phyloP scores from a whole-genome alignment of 176 grass and related monocot genomes.

The Elymus sibiricus region DNA sequence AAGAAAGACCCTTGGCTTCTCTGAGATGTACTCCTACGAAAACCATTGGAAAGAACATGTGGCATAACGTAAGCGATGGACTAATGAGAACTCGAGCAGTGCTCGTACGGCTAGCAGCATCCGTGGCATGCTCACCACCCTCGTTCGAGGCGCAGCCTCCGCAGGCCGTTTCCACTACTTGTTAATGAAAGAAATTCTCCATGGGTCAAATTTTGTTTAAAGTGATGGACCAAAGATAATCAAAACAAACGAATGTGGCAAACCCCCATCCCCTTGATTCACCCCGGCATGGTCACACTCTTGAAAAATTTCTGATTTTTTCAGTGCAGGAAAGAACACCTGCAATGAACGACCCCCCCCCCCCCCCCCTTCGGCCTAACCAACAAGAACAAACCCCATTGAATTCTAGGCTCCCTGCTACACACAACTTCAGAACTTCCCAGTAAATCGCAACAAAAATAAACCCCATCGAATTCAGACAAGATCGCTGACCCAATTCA shows the following conservation, averaged over 20 bases:
- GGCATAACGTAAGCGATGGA: background rate
- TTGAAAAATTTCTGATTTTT: background rate
- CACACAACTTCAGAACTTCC: background rate
- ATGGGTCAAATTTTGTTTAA: background rate
- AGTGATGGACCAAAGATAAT: background rate
- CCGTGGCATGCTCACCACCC: background rate
- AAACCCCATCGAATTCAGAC: background rate
- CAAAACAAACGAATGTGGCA: background rate
- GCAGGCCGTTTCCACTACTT: background rate
- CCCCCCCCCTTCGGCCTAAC: background rate
- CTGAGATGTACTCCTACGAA: background rate
- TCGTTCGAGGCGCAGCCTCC: background rate
- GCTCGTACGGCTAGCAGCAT: background rate
- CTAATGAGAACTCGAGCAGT: background rate
- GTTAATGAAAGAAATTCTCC: background rate
- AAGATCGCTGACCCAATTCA: background rate
- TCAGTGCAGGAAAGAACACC: background rate
- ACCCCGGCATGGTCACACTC: background rate
- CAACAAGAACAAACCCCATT: background rate
- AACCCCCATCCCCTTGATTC: background rate
- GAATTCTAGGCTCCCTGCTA: background rate
- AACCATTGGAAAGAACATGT: background rate
- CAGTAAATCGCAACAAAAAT: background rate
- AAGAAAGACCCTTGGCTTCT: background rate
- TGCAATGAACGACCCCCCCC: background rate